Percentiles rank a stretch among this genome's conserved stretches.
Evolutionary conservation across 176 grass and related monocot genomes (phyloP).

Genomic region (Carex myosuroides): DNA sequence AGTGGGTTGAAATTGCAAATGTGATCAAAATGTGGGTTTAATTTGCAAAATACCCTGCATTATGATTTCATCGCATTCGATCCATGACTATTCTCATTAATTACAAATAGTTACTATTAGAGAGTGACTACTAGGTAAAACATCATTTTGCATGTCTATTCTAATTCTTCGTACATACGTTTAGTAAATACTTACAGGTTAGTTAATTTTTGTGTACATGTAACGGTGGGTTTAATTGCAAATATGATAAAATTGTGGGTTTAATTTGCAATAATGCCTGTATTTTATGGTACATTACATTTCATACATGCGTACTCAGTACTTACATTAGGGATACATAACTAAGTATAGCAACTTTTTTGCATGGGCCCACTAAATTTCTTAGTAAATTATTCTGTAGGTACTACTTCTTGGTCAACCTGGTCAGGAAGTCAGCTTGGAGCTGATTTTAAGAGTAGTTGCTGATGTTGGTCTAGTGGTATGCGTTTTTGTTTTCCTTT

Average conservation of each 20-base stretch:
- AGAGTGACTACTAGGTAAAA: not conserved
- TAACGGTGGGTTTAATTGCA: not conserved
- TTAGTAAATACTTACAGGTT: not conserved
- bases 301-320: not conserved
- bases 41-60: not conserved
- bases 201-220: not conserved
- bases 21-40: not conserved
- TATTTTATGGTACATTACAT: not conserved
- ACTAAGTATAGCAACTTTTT: not conserved
- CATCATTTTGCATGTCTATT: not conserved
- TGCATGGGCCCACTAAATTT: not conserved
- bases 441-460: constrained; percentile 86
- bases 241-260: not conserved
- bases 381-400: constrained; percentile 26
- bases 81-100: not conserved
- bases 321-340: not conserved
- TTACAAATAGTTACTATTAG: not conserved
- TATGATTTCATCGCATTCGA: not conserved
- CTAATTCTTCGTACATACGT: not conserved
- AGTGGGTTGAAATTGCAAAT: not conserved
- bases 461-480: constrained; percentile 99
- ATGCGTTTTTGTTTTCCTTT: not conserved
- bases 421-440: constrained; percentile 84
- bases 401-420: constrained; percentile 86
- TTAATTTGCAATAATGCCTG: not conserved